A percentile compares a stretch with the other conserved stretches of the same genome.
These are phyloP conservation scores for Naganishia onofrii DNA, from an alignment of 768 basidiomycete species.

Conservation along the genomic window DNA sequence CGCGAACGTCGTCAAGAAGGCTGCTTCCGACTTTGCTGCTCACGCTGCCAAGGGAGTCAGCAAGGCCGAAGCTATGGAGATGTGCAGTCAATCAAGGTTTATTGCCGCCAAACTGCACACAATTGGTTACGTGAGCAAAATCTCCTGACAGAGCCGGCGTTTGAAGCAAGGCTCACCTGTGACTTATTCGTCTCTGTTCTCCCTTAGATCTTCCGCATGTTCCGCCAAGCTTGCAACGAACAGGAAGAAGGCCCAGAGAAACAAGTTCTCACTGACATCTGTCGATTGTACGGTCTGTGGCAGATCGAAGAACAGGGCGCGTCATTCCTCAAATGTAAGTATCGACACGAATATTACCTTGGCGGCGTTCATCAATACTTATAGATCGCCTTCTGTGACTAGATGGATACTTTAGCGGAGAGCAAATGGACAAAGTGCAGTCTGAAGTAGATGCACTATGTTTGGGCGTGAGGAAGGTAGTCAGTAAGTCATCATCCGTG, in stretches of 20 bases:
- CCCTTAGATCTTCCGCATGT: constrained; percentile 53
- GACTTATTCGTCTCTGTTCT: constrained; percentile 12
- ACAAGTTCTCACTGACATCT: constrained; percentile 49
- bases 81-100: constrained; percentile 53
- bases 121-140: constrained; percentile 37
- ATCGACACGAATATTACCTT: neutral
- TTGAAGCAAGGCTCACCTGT: neutral
- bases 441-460: constrained; percentile 46
- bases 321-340: constrained; percentile 55
- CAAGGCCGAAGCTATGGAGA: constrained; percentile 55
- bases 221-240: constrained; percentile 51
- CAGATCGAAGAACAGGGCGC: constrained; percentile 55
- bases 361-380: neutral
- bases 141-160: neutral
- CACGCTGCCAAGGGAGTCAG: constrained; percentile 49
- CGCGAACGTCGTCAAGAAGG: constrained; percentile 54
- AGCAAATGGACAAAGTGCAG: constrained; percentile 49
- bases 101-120: constrained; percentile 55
- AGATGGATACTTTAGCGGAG: constrained; percentile 50
- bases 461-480: constrained; percentile 42
- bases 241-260: constrained; percentile 47
- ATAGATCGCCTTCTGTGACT: neutral
- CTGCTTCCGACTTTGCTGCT: constrained; percentile 50
- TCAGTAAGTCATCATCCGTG: constrained; percentile 39
- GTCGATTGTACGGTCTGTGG: constrained; percentile 54